These are phyloP conservation scores for Mrakia blollopis DNA, from an alignment of 768 basidiomycete genomes.

Conservation along the genomic window DNA sequence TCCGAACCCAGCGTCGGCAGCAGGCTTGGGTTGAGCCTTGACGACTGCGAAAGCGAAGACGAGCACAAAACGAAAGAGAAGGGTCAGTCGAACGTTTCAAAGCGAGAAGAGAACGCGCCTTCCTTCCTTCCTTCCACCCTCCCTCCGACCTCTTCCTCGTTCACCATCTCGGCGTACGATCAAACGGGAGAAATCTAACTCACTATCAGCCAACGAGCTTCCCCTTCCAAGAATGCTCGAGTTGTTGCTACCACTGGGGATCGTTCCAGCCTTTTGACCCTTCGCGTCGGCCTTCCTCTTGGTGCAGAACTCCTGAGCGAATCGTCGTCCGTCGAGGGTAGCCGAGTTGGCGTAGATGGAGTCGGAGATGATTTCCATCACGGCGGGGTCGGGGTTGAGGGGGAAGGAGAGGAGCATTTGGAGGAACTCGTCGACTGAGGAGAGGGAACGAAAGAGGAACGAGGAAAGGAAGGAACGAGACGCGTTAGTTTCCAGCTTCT, in stretches of 20 bases:
- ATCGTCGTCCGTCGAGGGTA: constrained; percentile 89
- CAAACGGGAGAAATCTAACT: constrained; percentile 27
- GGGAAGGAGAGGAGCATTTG: constrained; percentile 94
- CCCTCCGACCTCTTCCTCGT: too few relatives aligned
- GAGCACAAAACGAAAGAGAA: neutral
- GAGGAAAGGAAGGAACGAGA: neutral
- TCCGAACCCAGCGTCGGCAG: constrained; percentile 63
- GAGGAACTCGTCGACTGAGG: constrained; percentile 86
- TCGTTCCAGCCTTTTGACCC: constrained; percentile 39
- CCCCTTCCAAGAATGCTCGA: constrained; percentile 38
- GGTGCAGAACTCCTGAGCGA: constrained; percentile 83
- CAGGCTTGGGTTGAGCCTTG: constrained; percentile 73
- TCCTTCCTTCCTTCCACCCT: too few relatives aligned
- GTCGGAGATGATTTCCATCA: constrained; percentile 88
- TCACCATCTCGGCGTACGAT: constrained; percentile 35
- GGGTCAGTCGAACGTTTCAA: neutral
- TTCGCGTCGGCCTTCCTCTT: constrained; percentile 82
- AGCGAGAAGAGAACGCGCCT: neutral
- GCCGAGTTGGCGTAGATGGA: constrained; percentile 90
- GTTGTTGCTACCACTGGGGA: constrained; percentile 36
- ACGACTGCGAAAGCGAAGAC: constrained; percentile 53
- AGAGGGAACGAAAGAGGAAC: neutral
- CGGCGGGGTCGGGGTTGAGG: constrained; percentile 74
- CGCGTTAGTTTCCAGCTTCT: constrained; percentile 18
- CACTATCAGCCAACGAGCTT: constrained; percentile 36